Evolutionary conservation across 2,329 filamentous ascomycete species (phyloP).

Genomic region (Ramularia endophylla): DNA sequence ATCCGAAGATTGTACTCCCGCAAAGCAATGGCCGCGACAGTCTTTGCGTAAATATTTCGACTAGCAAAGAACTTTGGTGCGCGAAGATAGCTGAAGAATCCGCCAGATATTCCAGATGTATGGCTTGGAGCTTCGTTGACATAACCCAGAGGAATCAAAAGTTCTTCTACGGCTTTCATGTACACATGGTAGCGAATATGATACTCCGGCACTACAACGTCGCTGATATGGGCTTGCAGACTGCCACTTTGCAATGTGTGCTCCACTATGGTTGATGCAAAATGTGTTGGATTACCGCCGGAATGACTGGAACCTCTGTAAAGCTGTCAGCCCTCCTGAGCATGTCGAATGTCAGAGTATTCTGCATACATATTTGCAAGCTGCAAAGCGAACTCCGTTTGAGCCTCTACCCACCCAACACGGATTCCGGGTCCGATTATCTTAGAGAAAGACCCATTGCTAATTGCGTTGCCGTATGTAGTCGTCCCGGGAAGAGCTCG

Average conservation of each 20-base stretch:
- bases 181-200: constrained; percentile 49
- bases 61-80: constrained; percentile 5
- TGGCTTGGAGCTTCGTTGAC: constrained; percentile 33
- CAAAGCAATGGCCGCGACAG: constrained; percentile 8
- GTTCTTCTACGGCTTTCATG: constrained; percentile 51
- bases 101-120: constrained; percentile 52
- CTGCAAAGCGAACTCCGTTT: constrained; percentile 46
- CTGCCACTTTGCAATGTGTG: constrained; percentile 47
- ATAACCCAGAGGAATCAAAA: constrained; percentile 60
- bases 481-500: constrained; percentile 55
- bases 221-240: constrained; percentile 48
- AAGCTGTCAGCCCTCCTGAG: too few species aligned
- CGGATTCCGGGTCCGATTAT: constrained; percentile 72
- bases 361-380: constrained; percentile 7
- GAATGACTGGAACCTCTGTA: constrained; percentile 49
- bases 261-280: constrained; percentile 52
- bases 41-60: constrained; percentile 8
- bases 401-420: constrained; percentile 79
- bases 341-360: too few species aligned
- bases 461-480: constrained; percentile 70
- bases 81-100: constrained; percentile 56
- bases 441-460: constrained; percentile 88
- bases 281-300: constrained; percentile 55
- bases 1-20: constrained; percentile 9
- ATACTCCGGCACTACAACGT: constrained; percentile 52